Base-by-base conservation (phyloP, 2,329 filamentous ascomycete species). In the Pseudopithomyces chartarum region DNA sequence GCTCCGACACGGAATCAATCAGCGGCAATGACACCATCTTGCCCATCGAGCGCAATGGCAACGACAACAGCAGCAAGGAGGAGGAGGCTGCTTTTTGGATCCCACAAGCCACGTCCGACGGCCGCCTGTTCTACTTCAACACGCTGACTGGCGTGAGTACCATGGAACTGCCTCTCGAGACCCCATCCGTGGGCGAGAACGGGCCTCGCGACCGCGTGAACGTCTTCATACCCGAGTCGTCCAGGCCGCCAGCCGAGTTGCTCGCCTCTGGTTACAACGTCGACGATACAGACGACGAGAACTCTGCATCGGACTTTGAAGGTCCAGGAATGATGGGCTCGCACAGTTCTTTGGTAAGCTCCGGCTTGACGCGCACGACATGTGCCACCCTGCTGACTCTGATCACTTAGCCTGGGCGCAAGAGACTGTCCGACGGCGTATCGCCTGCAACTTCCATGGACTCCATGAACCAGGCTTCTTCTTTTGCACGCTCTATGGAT, bases 71-170 rank as follows among this genome's bases (percentile, higher is more conserved):
- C 61, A 88, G 78, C 61, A 88, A 89, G 69, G 90, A 91, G 70
- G 93, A 95, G 66, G 88, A 94, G 73, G 92, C 94, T 44, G 94
- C 96, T 63, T 99, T 96, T 73, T 99, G 95, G 95, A 97, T 99
- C 65, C 95, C 95, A 17, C 95, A 99, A 79, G 95, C 93, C 13
- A 99, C 95, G 0, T 87, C 91, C 1, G 93, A 98, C 73, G 95
- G 95, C 52, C 86, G 93, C 55, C 79, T 99, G 22, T 99, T 96
- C 78, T 99, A 98, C 79, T 98, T 96, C 83, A 99, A 99, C 76
- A 98, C 94, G 60, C 87, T 97, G 80, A 99, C 95, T 0, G 93
- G 94, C 54, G 92, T 96, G 70, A 96, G 91, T 71, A 96, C 91
- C 61, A 95, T 93, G 86, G 95, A 99, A 73, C 81, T 99, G 58